Base-by-base conservation (phyloP, 2,329 filamentous ascomycete genomes). In the Diaporthe australafricana region DNA sequence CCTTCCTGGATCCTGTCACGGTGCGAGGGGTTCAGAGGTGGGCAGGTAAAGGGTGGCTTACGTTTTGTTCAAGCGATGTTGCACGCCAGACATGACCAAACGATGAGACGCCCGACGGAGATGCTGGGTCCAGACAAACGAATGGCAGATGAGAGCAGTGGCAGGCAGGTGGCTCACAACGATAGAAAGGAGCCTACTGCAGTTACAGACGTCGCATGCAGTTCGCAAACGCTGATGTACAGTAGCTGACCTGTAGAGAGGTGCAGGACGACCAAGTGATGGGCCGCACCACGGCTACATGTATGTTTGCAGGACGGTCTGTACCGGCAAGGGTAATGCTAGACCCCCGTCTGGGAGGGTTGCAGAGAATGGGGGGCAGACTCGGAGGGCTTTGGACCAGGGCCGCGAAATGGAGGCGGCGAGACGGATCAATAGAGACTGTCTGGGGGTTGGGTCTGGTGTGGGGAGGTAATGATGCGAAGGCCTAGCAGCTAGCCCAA, bases 241-340 rank as follows among this genome's bases (percentile, higher is more conserved):
- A 71, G 69, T 72, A 73, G 71, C 73, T 75, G 75, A 75, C 71
- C 72, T 56, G 55, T 62, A 27, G 52, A 67, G 53, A 63, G 70
- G 70, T 75, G 70, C 67, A 78, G 76, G 77, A 77, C 75, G 78
- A 77, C 76, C 76, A 75, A 77, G 75, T 68, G 72, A 75, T 75
- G 74, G 77, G 75, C 75, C 75, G 75, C 75, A 74, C 73, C 72
- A 72, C 75, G 75, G 77, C 75, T 76, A 77, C 77, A 78, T 72
- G 72, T 83, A 81, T 80, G 81, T 82, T 81, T 81, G 79, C 79
- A 81, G 78, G 77, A 79, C 76, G 80, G 78, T 79, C 81, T 82
- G 78, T 82, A 81, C 75, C 74, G 78, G 77, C 80, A 82, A 77
- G 81, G 82, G 79, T 81, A 70, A 73, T 40, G 45, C 42, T 42